These are phyloP conservation scores for Hymenoscyphus linearis DNA, from an alignment of 2,329 filamentous ascomycete genomes.

Conservation along the genomic window DNA sequence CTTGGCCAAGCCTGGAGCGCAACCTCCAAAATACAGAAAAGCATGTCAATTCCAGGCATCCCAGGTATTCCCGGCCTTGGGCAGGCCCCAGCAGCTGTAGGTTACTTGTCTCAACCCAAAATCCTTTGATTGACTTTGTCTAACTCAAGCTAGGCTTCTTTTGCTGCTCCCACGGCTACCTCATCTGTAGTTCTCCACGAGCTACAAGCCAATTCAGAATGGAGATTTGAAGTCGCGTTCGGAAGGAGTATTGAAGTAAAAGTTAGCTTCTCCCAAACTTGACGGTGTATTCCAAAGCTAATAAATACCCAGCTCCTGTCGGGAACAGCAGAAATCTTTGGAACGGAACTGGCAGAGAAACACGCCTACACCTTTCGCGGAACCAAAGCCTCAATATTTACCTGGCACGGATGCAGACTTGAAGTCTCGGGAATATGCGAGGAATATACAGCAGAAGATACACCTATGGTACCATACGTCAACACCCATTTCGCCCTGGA, in stretches of 20 bases:
- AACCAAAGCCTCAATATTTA: constrained; percentile 81
- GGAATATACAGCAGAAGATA: constrained; percentile 71
- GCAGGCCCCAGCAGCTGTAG: constrained; percentile 57
- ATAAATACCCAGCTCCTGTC: constrained; percentile 51
- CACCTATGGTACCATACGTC: constrained; percentile 71
- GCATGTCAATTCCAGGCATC: constrained; percentile 55
- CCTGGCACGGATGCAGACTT: constrained; percentile 84
- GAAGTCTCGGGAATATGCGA: constrained; percentile 58
- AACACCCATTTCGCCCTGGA: constrained; percentile 88
- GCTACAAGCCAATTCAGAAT: constrained; percentile 65
- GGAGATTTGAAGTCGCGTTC: constrained; percentile 68
- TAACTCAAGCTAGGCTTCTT: constrained; percentile 22
- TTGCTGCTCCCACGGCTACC: constrained; percentile 27
- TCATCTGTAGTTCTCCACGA: constrained; percentile 41
- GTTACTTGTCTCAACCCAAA: constrained; percentile 18
- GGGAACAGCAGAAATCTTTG: constrained; percentile 89
- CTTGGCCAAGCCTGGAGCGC: neutral
- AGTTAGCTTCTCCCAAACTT: constrained; percentile 30
- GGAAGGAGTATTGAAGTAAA: constrained; percentile 47
- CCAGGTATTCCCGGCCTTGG: constrained; percentile 54
- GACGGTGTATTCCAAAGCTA: constrained; percentile 25
- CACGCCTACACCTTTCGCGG: constrained; percentile 77
- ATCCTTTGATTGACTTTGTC: constrained; percentile 1
- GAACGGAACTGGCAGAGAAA: constrained; percentile 81
- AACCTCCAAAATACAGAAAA: neutral